These are phyloP conservation scores for Pseudohyphozyma bogoriensis DNA, from an alignment of 768 basidiomycete genomes.

Conservation along the genomic window DNA sequence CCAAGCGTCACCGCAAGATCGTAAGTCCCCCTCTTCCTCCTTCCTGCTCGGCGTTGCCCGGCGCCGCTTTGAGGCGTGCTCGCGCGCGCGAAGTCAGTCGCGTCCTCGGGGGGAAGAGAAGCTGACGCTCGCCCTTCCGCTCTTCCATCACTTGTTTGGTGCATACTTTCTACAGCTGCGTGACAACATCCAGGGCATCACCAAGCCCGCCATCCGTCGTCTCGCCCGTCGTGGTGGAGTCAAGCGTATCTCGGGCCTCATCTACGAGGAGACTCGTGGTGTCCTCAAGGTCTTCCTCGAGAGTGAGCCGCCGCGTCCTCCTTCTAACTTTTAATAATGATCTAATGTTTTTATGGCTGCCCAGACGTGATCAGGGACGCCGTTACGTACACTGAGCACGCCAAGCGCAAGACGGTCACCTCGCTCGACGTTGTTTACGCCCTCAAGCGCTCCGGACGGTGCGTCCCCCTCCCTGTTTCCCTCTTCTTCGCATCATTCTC, in stretches of 20 bases:
- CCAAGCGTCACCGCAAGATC: slow-evolving; percentile 45
- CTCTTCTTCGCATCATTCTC: background rate
- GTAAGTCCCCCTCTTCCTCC: slow-evolving; percentile 31
- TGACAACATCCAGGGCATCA: slow-evolving; percentile 46
- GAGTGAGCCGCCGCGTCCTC: slow-evolving; percentile 25
- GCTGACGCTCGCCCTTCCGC: background rate
- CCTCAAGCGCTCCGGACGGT: slow-evolving; percentile 46
- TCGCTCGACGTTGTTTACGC: slow-evolving; percentile 69
- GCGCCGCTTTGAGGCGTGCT: too few species aligned
- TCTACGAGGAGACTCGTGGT: slow-evolving; percentile 48
- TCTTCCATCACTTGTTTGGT: background rate
- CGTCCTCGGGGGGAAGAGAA: too few species aligned
- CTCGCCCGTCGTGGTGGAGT: slow-evolving; percentile 49
- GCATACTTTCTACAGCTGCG: slow-evolving; percentile 25
- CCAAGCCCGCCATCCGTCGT: slow-evolving; percentile 49
- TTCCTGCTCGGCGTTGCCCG: too few species aligned
- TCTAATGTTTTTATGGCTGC: background rate
- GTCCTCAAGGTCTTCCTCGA: slow-evolving; percentile 48
- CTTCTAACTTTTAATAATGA: background rate
- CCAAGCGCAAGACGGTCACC: slow-evolving; percentile 80
- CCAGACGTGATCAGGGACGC: slow-evolving; percentile 80
- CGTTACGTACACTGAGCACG: slow-evolving; percentile 97
- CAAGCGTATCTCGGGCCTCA: slow-evolving; percentile 46
- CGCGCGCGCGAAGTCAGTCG: too few species aligned
- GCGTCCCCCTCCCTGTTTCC: background rate